Conservation (phyloP, 768 basidiomycete genomes). For the Gymnopilus dilepis region DNA sequence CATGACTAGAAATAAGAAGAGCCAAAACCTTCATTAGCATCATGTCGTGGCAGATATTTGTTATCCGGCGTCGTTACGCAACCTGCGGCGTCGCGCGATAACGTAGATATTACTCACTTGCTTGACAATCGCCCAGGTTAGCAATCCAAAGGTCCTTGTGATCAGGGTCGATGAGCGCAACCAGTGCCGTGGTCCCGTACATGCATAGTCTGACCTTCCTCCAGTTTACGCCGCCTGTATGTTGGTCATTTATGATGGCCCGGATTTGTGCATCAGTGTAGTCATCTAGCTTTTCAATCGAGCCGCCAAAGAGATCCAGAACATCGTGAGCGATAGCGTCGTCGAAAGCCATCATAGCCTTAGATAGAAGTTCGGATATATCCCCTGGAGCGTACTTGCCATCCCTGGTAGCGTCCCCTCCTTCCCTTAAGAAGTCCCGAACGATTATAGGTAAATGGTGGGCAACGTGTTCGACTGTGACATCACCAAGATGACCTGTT, state of each 20-base stretch:
- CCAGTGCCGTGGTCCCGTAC: conserved; percentile 80
- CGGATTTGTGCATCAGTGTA: conserved; percentile 63
- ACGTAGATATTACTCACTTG: conserved; percentile 51
- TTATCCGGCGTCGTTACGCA: not conserved
- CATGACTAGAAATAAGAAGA: conserved; percentile 44
- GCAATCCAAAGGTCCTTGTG: conserved; percentile 78
- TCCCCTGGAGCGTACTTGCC: conserved; percentile 49
- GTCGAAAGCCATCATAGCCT: conserved; percentile 66
- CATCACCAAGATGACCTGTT: conserved; percentile 72
- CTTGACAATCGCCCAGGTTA: conserved; percentile 83
- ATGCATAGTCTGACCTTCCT: conserved; percentile 72
- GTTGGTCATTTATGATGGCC: conserved; percentile 67
- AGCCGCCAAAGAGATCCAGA: conserved; percentile 63
- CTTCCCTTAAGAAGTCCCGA: conserved; percentile 57
- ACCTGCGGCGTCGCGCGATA: not conserved
- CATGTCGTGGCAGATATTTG: not conserved
- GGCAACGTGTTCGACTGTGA: conserved; percentile 71
- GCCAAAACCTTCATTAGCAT: conserved; percentile 1
- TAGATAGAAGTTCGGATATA: conserved; percentile 61
- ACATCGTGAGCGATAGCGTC: conserved; percentile 72
- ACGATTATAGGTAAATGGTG: conserved; percentile 73
- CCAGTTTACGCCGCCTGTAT: conserved; percentile 61
- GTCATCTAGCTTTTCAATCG: conserved; percentile 48
- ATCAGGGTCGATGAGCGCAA: conserved; percentile 74
- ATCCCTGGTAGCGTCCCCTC: conserved; percentile 42